Base-by-base conservation (phyloP, 345 rosid species). In the Eutrema yunnanense region DNA sequence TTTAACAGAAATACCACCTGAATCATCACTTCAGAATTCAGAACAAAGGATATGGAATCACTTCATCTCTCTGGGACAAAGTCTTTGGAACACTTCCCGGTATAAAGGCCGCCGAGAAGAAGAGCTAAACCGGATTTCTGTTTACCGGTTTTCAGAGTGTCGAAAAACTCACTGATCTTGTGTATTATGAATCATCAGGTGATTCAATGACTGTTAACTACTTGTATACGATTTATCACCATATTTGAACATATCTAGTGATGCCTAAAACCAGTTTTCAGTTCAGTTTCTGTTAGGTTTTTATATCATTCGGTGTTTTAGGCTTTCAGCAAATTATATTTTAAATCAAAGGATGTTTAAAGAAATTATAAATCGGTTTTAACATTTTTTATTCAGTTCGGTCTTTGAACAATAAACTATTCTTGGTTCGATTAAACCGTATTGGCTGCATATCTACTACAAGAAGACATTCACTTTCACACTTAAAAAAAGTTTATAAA, bases 11-110 rank as follows among this genome's bases (percentile, higher is more conserved):
- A 76, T 88, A 83, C 74, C 93, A 90, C 82, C 69, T 86, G 81
- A 90, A 86, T 48, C 96, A 90, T 78, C 96, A 87, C 82, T 90
- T 81, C 54, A 84, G 84, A 77, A 66, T 78, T 44, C 86, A 81
- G 16, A 60, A 80, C 70, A 78, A 72, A 74, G 96, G 92, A 26
- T 89, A 84, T 70, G 92, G 92, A 49, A 85, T 90, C 79, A 87
- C 96, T 47, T 90, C 96, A 0, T 60, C 89, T 1, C 62, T 90
- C 5, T 90, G 96, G 93, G 96, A 90, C 72, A 81, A 16, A 47
- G 84, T 87, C 48, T 86, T 89, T 70, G 88, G 89, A 73, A 87
- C 96, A 67, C 79, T 81, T 51, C 92, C 92, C 26, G 62, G 76
- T 36, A 22, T 6, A 4, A 81, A 72, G 61, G 57, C 69, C 6